Conservation (phyloP, 2,329 filamentous ascomycete genomes). For the Aspergillus latus region DNA sequence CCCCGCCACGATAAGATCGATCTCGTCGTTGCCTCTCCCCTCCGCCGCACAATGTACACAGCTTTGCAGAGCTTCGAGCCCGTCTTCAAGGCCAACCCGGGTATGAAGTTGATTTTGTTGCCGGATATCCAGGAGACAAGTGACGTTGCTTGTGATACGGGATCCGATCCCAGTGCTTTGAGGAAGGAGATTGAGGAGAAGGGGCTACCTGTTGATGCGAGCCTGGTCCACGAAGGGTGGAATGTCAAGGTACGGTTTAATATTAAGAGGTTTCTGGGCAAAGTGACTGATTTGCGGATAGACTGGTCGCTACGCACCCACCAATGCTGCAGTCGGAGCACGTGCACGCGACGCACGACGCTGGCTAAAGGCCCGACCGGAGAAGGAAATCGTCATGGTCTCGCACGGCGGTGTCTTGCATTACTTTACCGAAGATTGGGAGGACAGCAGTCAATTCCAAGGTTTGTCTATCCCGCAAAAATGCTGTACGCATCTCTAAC, state of each 20-base stretch:
- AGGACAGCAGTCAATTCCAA: conserved; percentile 53
- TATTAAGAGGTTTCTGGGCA: background rate
- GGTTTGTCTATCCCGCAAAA: conserved; percentile 33
- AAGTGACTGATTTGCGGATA: conserved; percentile 13
- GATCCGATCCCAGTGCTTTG: conserved; percentile 58
- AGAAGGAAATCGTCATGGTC: conserved; percentile 72
- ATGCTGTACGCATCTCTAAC: background rate
- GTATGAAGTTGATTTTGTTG: conserved; percentile 61
- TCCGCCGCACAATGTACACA: conserved; percentile 79
- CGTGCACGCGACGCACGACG: conserved; percentile 62
- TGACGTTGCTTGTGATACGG: conserved; percentile 72
- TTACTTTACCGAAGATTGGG: conserved; percentile 80
- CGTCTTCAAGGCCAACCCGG: conserved; percentile 47
- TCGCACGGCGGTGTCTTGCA: conserved; percentile 83
- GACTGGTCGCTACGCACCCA: conserved; percentile 48
- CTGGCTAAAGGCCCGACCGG: conserved; percentile 54
- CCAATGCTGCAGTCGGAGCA: conserved; percentile 54
- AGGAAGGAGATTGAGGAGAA: conserved; percentile 60
- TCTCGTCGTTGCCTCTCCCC: conserved; percentile 73
- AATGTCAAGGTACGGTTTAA: conserved; percentile 59
- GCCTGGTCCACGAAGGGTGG: conserved; percentile 65
- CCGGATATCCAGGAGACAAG: conserved; percentile 79
- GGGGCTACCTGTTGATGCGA: conserved; percentile 60
- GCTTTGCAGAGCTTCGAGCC: conserved; percentile 68
- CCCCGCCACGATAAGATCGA: conserved; percentile 65